A percentile compares a stretch with the other conserved stretches of the same genome.
Conservation (phyloP, 345 rosid genomes). For the Trapa bicornis region DNA sequence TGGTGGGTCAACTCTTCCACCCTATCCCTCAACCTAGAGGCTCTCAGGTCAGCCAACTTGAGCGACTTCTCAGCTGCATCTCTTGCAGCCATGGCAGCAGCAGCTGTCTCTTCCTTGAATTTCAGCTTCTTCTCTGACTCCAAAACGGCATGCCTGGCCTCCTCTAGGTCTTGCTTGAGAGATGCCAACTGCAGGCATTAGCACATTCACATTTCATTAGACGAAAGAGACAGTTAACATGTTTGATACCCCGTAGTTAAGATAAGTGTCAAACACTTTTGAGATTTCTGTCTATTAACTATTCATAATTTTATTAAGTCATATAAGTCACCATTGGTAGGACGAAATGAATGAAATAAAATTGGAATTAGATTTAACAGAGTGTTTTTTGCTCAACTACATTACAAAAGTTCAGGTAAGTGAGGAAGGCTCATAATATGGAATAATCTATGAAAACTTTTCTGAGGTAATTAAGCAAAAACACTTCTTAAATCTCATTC, state of each 20-base stretch:
- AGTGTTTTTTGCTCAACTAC: too few species aligned
- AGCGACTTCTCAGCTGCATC: slow-evolving; percentile 97
- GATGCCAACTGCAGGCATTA: slow-evolving; percentile 39
- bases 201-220: not conserved
- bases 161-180: slow-evolving; percentile 77
- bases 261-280: not conserved
- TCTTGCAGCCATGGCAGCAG: slow-evolving; percentile 96
- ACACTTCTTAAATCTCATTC: too few species aligned
- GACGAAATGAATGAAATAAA: too few species aligned
- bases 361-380: too few species aligned
- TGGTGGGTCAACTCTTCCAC: slow-evolving; percentile 75
- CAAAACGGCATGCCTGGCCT: slow-evolving; percentile 50
- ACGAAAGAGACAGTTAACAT: not conserved
- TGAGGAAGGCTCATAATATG: too few species aligned
- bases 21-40: slow-evolving; percentile 82
- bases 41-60: slow-evolving; percentile 73
- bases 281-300: not conserved
- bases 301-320: too few species aligned
- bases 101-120: slow-evolving; percentile 91
- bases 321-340: too few species aligned
- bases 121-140: slow-evolving; percentile 86
- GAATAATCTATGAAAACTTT: too few species aligned
- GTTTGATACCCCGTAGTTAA: too few species aligned
- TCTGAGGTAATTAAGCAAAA: too few species aligned
- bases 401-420: too few species aligned